Base-by-base conservation (phyloP, 2,329 filamentous ascomycete species). In the Alternaria sp. region DNA sequence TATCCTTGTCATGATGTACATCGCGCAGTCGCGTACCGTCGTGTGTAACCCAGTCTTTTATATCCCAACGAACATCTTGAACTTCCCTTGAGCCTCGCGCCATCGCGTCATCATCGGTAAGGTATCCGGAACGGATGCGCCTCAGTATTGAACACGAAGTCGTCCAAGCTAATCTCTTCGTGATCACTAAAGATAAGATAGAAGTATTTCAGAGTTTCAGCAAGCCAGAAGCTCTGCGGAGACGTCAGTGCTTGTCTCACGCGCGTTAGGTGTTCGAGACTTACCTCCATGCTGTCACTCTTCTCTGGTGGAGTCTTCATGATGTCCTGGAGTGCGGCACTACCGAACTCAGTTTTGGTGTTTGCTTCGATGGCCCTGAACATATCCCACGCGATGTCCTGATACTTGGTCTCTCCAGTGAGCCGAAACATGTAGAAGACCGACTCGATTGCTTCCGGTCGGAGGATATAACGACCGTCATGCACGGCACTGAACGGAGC, bases 131-230 rank as follows among this genome's bases (percentile, higher is more conserved):
- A 79, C 11, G 84, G 82, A 77, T 86, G 85, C 34, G 84, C 85
- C 64, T 85, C 85, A 0, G 85, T 86, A 69, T 85, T 86, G 57
- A 90, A 79, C 40, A 92, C 88, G 75, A 83, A 92, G 8, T 91
- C 85, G 74, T 93, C 90, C 71, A 92, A 76, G 70, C 84, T 90
- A 44, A 91, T 81, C 28, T 88, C 68, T 16, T 85, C 83, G 0
- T 90, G 89, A 57, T 89, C 85, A 22, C 88, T 88, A 75, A 92
- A 97, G 51, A 97, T 84, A 57, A 97, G 78, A 77, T 93, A 97
- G 68, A 95, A 97, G 75, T 97, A 97, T 83, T 97, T 97, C 69
- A 97, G 82, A 40, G 93, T 97, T 84, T 97, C 93, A 4, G 91
- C 91, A 62, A 93, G 83, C 92, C 93, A 97, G 79, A 96, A 97